Conservation (phyloP, 2,329 filamentous ascomycete genomes). For the Xylariomycetidae sp. region DNA sequence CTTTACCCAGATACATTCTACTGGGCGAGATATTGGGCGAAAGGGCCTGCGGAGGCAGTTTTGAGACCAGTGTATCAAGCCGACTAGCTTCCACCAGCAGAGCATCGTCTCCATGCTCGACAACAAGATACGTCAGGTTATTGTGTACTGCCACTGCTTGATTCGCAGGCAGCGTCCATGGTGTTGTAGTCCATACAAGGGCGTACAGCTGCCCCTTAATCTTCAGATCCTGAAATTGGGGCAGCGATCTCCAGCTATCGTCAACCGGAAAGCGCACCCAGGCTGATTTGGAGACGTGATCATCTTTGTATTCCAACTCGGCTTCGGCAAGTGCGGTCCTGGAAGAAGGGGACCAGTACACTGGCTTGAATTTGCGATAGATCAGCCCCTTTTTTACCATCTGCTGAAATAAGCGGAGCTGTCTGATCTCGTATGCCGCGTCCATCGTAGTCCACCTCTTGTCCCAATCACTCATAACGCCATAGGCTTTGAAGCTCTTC, state of each 20-base stretch:
- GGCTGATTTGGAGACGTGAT: constrained; percentile 67
- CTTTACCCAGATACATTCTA: constrained; percentile 56
- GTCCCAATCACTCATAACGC: constrained; percentile 78
- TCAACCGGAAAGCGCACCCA: constrained; percentile 75
- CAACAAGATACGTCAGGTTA: constrained; percentile 68
- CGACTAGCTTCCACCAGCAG: constrained; percentile 70
- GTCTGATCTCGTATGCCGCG: constrained; percentile 65
- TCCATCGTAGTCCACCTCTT: constrained; percentile 77
- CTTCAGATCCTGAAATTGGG: constrained; percentile 32
- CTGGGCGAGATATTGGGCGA: not conserved
- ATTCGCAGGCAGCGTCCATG: constrained; percentile 95
- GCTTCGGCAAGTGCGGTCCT: constrained; percentile 77
- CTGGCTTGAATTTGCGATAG: constrained; percentile 74
- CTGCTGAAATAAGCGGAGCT: constrained; percentile 69
- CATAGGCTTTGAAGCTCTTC: constrained; percentile 67
- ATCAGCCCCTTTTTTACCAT: constrained; percentile 71
- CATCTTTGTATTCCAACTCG: constrained; percentile 77
- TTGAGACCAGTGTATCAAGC: constrained; percentile 52
- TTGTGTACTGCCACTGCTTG: constrained; percentile 78
- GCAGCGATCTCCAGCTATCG: constrained; percentile 30
- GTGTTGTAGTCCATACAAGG: constrained; percentile 98
- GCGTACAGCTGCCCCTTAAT: constrained; percentile 57
- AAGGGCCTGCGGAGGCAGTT: constrained; percentile 38
- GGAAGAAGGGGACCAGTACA: constrained; percentile 82
- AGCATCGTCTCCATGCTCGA: constrained; percentile 53